Percentiles rank a stretch among this genome's conserved stretches.
These are phyloP conservation scores for Cryomyces antarcticus DNA, from an alignment of 495 filamentous ascomycete species.

Conservation along the genomic window DNA sequence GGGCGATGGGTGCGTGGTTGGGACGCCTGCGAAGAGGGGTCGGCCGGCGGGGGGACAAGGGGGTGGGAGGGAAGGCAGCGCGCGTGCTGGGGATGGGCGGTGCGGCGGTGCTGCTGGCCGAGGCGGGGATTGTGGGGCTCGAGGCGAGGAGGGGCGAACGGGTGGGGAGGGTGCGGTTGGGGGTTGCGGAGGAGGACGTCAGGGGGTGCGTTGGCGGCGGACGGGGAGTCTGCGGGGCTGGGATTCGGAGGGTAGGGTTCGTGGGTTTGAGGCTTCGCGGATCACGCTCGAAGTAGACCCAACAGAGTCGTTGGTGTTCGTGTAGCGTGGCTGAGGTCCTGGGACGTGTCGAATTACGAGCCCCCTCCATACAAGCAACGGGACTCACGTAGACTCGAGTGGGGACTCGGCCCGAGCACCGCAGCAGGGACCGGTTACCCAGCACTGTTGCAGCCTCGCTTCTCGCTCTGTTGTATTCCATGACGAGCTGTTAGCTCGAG, in stretches of 20 bases:
- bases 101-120: constrained; percentile 63
- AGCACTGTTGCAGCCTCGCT: too few species aligned
- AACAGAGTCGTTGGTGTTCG: too few species aligned
- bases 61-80: constrained; percentile 14
- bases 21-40: constrained; percentile 15
- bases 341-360: too few species aligned
- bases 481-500: too few species aligned
- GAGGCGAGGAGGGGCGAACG: constrained; percentile 63
- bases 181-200: constrained; percentile 79
- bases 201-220: constrained; percentile 67
- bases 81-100: constrained; percentile 46
- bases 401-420: too few species aligned
- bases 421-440: too few species aligned
- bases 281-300: too few species aligned
- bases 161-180: constrained; percentile 65
- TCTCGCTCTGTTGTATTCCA: too few species aligned
- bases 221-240: constrained; percentile 63
- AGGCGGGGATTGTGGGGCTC: constrained; percentile 67
- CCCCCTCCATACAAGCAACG: too few species aligned
- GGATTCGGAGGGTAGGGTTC: constrained; percentile 16
- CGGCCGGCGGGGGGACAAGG: constrained; percentile 7
- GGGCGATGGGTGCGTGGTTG: background rate
- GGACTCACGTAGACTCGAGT: too few species aligned
- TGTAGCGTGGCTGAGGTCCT: too few species aligned
- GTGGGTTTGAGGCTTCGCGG: too few species aligned